phyloP scores from a whole-genome alignment of 306 rosid species.

The Myrica gale region DNA sequence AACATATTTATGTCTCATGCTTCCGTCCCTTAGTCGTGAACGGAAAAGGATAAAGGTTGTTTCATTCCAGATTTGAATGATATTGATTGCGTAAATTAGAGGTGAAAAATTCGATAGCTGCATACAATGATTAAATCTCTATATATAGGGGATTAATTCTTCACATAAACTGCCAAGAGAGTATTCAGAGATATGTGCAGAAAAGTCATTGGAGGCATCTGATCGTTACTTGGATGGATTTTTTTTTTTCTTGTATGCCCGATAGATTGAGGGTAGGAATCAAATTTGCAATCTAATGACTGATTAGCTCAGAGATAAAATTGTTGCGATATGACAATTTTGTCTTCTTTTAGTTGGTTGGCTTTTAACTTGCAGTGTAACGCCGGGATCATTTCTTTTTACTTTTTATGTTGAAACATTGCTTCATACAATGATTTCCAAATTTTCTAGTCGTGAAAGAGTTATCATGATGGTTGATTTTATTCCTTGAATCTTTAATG shows the following conservation, averaged over 20 bases:
- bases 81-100: conserved; percentile 14
- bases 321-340: background rate
- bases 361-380: background rate
- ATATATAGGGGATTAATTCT: conserved; percentile 10
- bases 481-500: conserved; percentile 28
- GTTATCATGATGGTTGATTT: conserved; percentile 24
- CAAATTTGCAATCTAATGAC: conserved; percentile 9
- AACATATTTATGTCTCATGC: conserved; percentile 1
- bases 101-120: conserved; percentile 17
- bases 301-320: conserved; percentile 8
- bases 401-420: background rate
- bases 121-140: background rate
- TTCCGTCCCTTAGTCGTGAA: conserved; percentile 9
- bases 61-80: conserved; percentile 15
- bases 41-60: conserved; percentile 9
- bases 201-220: conserved; percentile 21
- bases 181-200: conserved; percentile 16
- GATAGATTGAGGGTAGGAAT: background rate
- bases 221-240: conserved; percentile 9
- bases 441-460: conserved; percentile 12
- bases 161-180: background rate
- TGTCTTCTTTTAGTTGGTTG: background rate
- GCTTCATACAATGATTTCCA: background rate
- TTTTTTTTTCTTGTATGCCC: conserved; percentile 20
- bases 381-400: background rate